These are phyloP conservation scores for Fomitopsis serialis DNA, from an alignment of 768 basidiomycete species.

Conservation along the genomic window DNA sequence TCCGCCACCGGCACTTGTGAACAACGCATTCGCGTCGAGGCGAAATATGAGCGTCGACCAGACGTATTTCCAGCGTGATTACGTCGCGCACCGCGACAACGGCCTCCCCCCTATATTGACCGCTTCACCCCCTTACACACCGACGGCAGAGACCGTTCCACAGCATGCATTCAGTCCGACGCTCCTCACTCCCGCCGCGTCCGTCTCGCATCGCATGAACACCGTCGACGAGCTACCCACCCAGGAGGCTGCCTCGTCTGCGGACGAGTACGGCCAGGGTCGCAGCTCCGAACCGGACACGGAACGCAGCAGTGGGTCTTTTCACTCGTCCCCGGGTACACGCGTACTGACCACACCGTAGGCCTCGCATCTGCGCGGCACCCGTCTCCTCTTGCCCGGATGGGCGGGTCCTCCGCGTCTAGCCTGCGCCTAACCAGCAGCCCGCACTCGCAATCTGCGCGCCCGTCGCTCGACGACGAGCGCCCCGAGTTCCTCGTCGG, in stretches of 20 bases:
- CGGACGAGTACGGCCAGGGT: constrained; percentile 4
- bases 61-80: constrained; percentile 23
- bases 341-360: background rate
- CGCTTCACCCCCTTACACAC: constrained; percentile 25
- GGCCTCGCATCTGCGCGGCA: constrained; percentile 1
- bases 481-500: constrained; percentile 19
- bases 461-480: constrained; percentile 4
- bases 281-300: constrained; percentile 7
- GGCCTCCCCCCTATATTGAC: constrained; percentile 15
- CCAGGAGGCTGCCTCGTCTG: constrained; percentile 9
- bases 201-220: constrained; percentile 10
- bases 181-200: constrained; percentile 10
- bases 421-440: background rate
- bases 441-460: background rate
- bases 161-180: constrained; percentile 17
- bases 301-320: constrained; percentile 11
- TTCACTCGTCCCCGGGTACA: background rate
- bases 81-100: constrained; percentile 21
- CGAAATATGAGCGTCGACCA: constrained; percentile 28
- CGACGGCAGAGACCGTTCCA: constrained; percentile 6
- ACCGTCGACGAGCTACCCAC: constrained; percentile 18
- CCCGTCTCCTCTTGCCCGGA: background rate
- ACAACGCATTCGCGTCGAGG: background rate
- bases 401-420: constrained; percentile 5
- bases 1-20: background rate